Conservation (phyloP, 2,329 filamentous ascomycete genomes). For the Zalaria sp. region DNA sequence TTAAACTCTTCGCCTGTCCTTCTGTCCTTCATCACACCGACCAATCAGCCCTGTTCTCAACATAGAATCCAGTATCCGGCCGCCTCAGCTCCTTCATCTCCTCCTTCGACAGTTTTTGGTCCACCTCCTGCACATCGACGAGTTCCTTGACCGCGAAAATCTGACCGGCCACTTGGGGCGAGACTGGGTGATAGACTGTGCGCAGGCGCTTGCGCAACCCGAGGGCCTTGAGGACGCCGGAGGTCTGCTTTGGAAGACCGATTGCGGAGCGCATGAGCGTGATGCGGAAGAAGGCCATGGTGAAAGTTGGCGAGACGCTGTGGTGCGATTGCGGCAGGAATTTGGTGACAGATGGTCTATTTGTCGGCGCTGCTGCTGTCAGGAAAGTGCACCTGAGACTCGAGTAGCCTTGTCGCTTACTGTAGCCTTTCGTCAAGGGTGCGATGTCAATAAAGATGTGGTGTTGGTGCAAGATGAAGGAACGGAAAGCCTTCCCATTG, state of each 20-base stretch:
- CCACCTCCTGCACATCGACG: slow-evolving; percentile 69
- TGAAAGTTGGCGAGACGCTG: too few relatives aligned
- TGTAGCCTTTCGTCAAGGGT: too few relatives aligned
- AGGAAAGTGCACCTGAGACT: too few relatives aligned
- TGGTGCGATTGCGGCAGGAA: too few relatives aligned
- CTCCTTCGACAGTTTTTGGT: slow-evolving; percentile 43
- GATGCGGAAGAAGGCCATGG: slow-evolving; percentile 76
- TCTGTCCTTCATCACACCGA: too few relatives aligned
- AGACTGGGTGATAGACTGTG: slow-evolving; percentile 81
- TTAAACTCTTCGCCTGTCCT: too few relatives aligned
- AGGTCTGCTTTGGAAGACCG: slow-evolving; percentile 62
- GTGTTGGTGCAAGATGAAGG: too few relatives aligned
- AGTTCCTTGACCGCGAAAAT: slow-evolving; percentile 92
- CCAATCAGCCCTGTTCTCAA: slow-evolving; percentile 43
- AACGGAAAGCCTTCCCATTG: too few relatives aligned
- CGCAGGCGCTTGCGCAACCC: slow-evolving; percentile 73
- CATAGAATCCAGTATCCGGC: slow-evolving; percentile 67
- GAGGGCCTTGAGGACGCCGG: slow-evolving; percentile 70
- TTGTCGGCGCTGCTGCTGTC: too few relatives aligned
- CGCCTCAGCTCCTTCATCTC: slow-evolving; percentile 59
- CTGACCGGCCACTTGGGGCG: slow-evolving; percentile 69
- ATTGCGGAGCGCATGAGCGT: slow-evolving; percentile 83
- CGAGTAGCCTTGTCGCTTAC: too few relatives aligned
- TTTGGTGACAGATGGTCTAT: too few relatives aligned
- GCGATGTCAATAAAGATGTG: too few relatives aligned